phyloP scores from a whole-genome alignment of 371 early-diverging fungal genomes.

The Paraphysoderma sedebokerense region DNA sequence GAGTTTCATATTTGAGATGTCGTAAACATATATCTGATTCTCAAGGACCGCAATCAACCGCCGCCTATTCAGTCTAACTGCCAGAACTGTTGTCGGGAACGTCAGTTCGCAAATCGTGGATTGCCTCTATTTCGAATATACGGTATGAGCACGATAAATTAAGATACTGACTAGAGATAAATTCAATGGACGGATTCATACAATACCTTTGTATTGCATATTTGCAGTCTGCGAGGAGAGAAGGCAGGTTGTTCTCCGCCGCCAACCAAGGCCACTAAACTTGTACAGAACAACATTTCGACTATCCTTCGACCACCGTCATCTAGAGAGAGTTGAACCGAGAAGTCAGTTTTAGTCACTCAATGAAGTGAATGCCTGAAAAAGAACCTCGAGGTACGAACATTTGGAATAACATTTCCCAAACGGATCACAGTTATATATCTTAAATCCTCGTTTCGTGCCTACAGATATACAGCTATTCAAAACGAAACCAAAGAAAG shows the following conservation, averaged over 20 bases:
- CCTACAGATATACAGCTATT: conserved; percentile 87
- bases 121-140: conserved; percentile 40
- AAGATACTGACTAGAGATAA: not conserved
- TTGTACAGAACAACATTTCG: conserved; percentile 91
- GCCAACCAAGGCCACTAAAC: conserved; percentile 88
- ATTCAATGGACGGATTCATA: conserved; percentile 18
- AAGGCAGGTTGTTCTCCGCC: conserved; percentile 79
- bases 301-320: conserved; percentile 81
- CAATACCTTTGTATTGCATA: conserved; percentile 90
- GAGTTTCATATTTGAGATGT: conserved; percentile 90
- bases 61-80: conserved; percentile 86
- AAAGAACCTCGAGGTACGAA: conserved; percentile 12
- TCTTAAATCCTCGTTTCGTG: conserved; percentile 63
- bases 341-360: not conserved
- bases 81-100: conserved; percentile 74
- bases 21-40: conserved; percentile 78
- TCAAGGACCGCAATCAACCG: conserved; percentile 82
- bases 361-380: not conserved
- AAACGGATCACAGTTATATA: conserved; percentile 89
- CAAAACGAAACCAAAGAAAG: too few relatives aligned
- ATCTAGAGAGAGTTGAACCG: conserved; percentile 14
- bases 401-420: conserved; percentile 72
- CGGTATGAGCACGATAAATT: not conserved
- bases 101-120: conserved; percentile 90
- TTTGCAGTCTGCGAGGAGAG: conserved; percentile 76